Evolutionary conservation across 805 yeast species (phyloP).

Genomic region (Priceomyces haplophilus): DNA sequence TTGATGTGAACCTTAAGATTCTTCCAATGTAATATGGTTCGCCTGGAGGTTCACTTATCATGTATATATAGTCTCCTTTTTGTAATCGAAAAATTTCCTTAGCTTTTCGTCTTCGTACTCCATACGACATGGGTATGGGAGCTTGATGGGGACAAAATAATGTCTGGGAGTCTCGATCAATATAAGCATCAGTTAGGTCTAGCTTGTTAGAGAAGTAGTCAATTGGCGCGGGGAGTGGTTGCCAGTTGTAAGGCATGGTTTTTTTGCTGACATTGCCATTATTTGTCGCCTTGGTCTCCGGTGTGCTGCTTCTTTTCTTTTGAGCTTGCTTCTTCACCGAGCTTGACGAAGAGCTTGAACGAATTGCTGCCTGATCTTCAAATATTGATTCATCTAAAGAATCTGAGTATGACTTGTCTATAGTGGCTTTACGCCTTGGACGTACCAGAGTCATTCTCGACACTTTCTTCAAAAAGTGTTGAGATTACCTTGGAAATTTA

Average conservation of each 20-base stretch:
- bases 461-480: neutral
- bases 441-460: constrained; percentile 21
- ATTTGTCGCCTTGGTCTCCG: constrained; percentile 2
- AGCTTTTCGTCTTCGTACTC: constrained; percentile 7
- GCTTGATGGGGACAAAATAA: constrained; percentile 37
- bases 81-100: constrained; percentile 31
- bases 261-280: constrained; percentile 4
- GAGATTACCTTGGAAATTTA: neutral
- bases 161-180: constrained; percentile 35
- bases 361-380: constrained; percentile 15
- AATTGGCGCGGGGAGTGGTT: constrained; percentile 35
- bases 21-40: constrained; percentile 91
- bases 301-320: constrained; percentile 3
- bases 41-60: constrained; percentile 90
- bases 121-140: constrained; percentile 9
- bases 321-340: neutral
- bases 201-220: constrained; percentile 44
- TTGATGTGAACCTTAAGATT: constrained; percentile 61
- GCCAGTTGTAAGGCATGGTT: constrained; percentile 48
- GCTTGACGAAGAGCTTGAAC: constrained; percentile 1
- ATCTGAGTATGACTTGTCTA: constrained; percentile 34
- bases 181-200: constrained; percentile 41
- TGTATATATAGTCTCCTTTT: constrained; percentile 69
- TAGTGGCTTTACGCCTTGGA: constrained; percentile 38
- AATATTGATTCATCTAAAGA: constrained; percentile 24